Conservation (phyloP, 2,329 filamentous ascomycete genomes). For the Botrytis hyacinthi region DNA sequence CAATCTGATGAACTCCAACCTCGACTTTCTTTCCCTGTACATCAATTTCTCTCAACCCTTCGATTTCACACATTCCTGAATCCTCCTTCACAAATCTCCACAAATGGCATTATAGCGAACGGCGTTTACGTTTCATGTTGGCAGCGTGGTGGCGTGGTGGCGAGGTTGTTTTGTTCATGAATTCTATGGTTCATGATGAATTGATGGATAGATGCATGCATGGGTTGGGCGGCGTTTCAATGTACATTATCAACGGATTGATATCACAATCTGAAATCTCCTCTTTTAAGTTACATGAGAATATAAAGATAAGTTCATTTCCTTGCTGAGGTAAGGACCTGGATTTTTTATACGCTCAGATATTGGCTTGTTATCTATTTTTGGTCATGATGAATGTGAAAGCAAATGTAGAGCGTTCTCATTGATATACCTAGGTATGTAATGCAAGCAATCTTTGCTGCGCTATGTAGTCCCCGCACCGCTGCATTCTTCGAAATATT, state of each 20-base stretch:
- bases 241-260: slow-evolving; percentile 13
- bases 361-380: background rate
- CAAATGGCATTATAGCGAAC: slow-evolving; percentile 12
- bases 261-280: slow-evolving; percentile 15
- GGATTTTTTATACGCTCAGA: background rate
- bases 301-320: background rate
- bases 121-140: slow-evolving; percentile 4
- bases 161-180: slow-evolving; percentile 8
- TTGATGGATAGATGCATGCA: slow-evolving; percentile 2
- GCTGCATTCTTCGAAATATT: background rate
- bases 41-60: background rate
- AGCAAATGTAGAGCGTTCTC: background rate
- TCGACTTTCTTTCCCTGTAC: background rate
- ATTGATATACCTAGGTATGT: background rate
- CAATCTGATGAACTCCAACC: background rate
- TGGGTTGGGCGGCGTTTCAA: slow-evolving; percentile 1
- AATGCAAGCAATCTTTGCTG: background rate
- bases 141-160: slow-evolving; percentile 14
- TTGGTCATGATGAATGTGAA: background rate
- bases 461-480: background rate
- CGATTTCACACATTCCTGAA: too few species aligned
- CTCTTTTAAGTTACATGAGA: background rate
- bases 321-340: background rate
- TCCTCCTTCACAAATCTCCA: background rate
- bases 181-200: slow-evolving; percentile 6